Base-by-base conservation (phyloP, 352 stramenopile species). In the Aphanomyces astaci region DNA sequence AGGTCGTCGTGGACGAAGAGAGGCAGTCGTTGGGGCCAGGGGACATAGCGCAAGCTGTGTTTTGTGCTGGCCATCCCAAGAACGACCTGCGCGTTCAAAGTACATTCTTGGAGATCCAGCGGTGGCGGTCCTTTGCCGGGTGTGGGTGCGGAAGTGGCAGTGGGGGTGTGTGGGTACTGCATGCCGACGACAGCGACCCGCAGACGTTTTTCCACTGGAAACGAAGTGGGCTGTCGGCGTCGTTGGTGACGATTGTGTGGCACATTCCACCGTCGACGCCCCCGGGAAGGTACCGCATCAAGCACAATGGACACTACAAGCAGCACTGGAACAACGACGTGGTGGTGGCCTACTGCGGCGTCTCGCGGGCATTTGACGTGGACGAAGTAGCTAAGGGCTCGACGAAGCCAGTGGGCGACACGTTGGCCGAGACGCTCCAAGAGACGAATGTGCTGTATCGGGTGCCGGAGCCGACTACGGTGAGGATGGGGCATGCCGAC, bases 171-270 rank as follows among this genome's bases (percentile, higher is more conserved):
- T 94, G 86, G 86, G 72, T 89, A 17, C 73, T 90, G 39, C 68
- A 88, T 43, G 82, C 82, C 4, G 85, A 92, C 60, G 86, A 94
- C 31, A 79, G 82, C 28, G 81, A 91, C 25, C 71, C 69, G 0
- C 84, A 89, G 62, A 94, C 86, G 40, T 86, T 86, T 27, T 93
- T 88, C 71, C 76, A 76, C 55, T 94, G 86, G 86, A 66, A 76
- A n/a, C 78, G 86, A 0, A 75, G 81, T 46, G 86, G 86, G 0
- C 82, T 84, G 3, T 88, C 89, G 52, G 76, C 78, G 17, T 94
- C 85, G 0, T 65, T 84, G 4, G 79, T 87, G 24, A 88, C 78
- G 19, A 74, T 94, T 46, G 82, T 90, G 63, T 94, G 85, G 85
- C 69, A 66, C 40, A 86, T 94, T 40, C 72, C 83, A 7, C 63